Base-by-base conservation (phyloP, 148 eudicot species). In the Gaultheria prostrata region DNA sequence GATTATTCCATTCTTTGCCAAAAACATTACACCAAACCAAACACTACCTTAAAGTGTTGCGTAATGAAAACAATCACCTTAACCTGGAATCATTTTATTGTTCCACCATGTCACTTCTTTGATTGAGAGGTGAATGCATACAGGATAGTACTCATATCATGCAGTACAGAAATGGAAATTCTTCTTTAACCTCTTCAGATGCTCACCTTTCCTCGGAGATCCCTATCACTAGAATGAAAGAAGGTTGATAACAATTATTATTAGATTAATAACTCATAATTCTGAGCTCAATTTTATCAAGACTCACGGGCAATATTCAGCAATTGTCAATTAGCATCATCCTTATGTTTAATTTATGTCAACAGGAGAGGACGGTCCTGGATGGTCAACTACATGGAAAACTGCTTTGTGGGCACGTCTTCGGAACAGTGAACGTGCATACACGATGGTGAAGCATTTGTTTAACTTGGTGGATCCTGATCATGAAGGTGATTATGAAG, bases 351-450 rank as follows among this genome's bases (percentile, higher is more conserved):
- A 10, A 35, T 80, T 32, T 24, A 39, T 73, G 80, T 65, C 50
- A 46, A 77, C 91, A 89, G 88, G 94, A 32, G 94, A 88, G 73
- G 98, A 92, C 0, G 98, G 98, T 39, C 97, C 98, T 17, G 98
- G 98, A 56, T 95, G 97, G 97, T 95, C 95, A 49, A 95, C 98
- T 1, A 89, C 90, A 15, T 95, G 98, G 97, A 93, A 95, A 88
- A 89, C 94, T 75, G 85, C 93, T 49, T 54, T 92, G 77, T 90
- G 98, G 97, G 97, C 97, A 12, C 95, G 93, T 46, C 89, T 95
- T 78, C 90, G 79, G 15, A 85, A 89, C 77, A 89, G 90, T 61
- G 93, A 91, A 82, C 89, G 88, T 65, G 92, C 98, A 63, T 95
- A 95, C 84, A 83, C 84, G 71, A 95, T 95, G 95, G 83, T 95